Percentiles rank a stretch among this genome's conserved stretches.
phyloP scores from a whole-genome alignment of 2,329 filamentous ascomycete species.

The Atkinsonella texensis region DNA sequence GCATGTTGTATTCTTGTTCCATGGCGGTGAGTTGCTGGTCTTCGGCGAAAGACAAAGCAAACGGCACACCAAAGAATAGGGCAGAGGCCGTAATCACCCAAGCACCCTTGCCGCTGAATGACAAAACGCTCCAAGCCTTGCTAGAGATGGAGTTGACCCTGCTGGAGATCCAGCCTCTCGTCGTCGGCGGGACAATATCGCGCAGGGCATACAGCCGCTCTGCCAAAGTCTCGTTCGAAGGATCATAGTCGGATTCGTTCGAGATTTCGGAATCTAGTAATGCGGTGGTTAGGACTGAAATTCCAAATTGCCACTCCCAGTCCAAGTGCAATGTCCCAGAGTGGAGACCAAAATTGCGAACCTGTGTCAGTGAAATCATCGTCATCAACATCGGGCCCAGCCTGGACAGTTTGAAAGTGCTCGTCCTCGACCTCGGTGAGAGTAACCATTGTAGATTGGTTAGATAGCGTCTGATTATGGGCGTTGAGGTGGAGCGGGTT shows the following conservation, averaged over 20 bases:
- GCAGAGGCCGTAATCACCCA: conserved; percentile 88
- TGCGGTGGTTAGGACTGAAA: conserved; percentile 1
- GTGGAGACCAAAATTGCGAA: conserved; percentile 29
- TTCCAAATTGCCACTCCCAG: too few species aligned
- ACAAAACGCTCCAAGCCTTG: conserved; percentile 41
- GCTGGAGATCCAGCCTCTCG: conserved; percentile 55
- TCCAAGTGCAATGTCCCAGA: not conserved
- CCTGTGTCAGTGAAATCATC: conserved; percentile 92
- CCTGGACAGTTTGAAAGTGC: conserved; percentile 67
- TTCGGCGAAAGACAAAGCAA: conserved; percentile 84
- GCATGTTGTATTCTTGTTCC: conserved; percentile 95
- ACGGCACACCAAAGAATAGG: conserved; percentile 82
- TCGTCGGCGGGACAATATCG: conserved; percentile 64
- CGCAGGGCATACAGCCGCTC: conserved; percentile 62
- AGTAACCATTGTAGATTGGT: conserved; percentile 64
- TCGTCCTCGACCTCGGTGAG: conserved; percentile 95
- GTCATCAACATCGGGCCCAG: conserved; percentile 67
- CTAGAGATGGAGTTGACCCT: conserved; percentile 42
- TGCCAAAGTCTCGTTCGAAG: conserved; percentile 43
- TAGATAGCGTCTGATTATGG: not conserved
- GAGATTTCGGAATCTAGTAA: conserved; percentile 68
- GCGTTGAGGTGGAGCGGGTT: too few species aligned
- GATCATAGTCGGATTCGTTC: conserved; percentile 61
- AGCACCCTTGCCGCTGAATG: conserved; percentile 71
- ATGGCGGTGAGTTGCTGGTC: conserved; percentile 96